Evolutionary conservation across 176 grass and related monocot genomes (phyloP).

Genomic region (maize (Zea mays)): Zm-B73-REFERENCE-NAM-5.0 NC_050097.1:35396001-35396500

Average conservation of each 20-base stretch:
- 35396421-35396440: conserved; percentile 57
- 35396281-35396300: conserved; percentile 42
- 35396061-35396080: not conserved
- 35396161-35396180: conserved; percentile 17
- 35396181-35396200: not conserved
- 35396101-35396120: not conserved
- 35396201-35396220: conserved; percentile 5
- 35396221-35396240: conserved; percentile 7
- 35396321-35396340: conserved; percentile 91
- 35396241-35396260: not conserved
- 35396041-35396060: not conserved
- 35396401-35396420: conserved; percentile 57
- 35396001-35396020: not conserved
- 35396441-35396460: conserved; percentile 94
- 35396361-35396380: conserved; percentile 61
- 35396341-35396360: conserved; percentile 60
- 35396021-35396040: not conserved
- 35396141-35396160: not conserved
- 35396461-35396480: conserved; percentile 65
- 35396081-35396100: not conserved
- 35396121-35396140: not conserved
- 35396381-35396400: conserved; percentile 64
- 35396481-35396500: conserved; percentile 19
- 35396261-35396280: conserved; percentile 4
- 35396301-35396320: conserved; percentile 99